These are phyloP conservation scores for Aspergillus tamarii DNA, from an alignment of 2,329 filamentous ascomycete genomes.

Conservation along the genomic window DNA sequence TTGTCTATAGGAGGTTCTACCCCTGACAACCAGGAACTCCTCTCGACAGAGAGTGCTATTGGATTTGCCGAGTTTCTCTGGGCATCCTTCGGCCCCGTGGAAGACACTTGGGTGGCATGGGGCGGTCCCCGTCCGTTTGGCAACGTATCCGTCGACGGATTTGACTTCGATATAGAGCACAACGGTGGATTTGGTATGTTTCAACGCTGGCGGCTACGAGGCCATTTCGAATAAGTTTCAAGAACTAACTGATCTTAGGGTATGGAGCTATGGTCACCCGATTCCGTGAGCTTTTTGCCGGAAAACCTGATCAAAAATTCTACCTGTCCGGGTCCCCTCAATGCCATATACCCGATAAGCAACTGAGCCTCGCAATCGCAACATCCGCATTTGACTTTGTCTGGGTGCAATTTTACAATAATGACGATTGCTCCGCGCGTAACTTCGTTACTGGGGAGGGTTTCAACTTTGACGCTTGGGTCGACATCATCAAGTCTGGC, in stretches of 20 bases:
- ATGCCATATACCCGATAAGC: slow-evolving; percentile 52
- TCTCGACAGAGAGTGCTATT: slow-evolving; percentile 42
- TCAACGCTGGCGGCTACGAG: background rate
- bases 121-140: slow-evolving; percentile 54
- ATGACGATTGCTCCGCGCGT: slow-evolving; percentile 52
- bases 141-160: slow-evolving; percentile 52
- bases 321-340: slow-evolving; percentile 60
- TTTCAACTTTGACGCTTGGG: slow-evolving; percentile 55
- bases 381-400: slow-evolving; percentile 55
- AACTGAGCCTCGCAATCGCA: slow-evolving; percentile 50
- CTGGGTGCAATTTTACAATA: slow-evolving; percentile 63
- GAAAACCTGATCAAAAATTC: slow-evolving; percentile 41
- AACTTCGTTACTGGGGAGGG: slow-evolving; percentile 42
- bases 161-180: slow-evolving; percentile 54
- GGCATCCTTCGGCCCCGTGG: slow-evolving; percentile 52
- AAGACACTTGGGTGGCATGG: slow-evolving; percentile 30
- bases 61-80: slow-evolving; percentile 56
- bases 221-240: too few species aligned
- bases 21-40: slow-evolving; percentile 48
- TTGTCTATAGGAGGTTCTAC: slow-evolving; percentile 53
- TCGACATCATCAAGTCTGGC: slow-evolving; percentile 39
- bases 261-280: slow-evolving; percentile 54
- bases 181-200: slow-evolving; percentile 34
- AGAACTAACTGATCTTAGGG: slow-evolving; percentile 31
- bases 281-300: slow-evolving; percentile 46